phyloP scores from a whole-genome alignment of 1,139 yeast species.

The Candida sojae region DNA sequence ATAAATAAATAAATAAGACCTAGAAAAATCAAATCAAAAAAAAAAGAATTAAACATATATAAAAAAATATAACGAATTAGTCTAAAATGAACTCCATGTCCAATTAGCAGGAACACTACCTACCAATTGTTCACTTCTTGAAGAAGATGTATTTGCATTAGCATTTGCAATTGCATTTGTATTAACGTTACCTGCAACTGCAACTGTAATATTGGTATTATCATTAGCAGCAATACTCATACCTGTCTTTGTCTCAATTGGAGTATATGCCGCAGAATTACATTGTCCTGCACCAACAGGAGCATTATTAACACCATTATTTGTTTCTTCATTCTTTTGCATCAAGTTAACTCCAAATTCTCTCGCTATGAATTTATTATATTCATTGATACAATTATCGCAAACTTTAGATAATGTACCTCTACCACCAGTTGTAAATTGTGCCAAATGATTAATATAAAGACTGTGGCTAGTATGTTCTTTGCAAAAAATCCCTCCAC shows the following conservation, averaged over 20 bases:
- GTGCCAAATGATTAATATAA: conserved; percentile 68
- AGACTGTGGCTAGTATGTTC: conserved; percentile 58
- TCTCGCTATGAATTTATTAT: conserved; percentile 50
- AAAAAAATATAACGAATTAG: neutral
- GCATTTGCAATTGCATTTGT: neutral
- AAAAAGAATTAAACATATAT: neutral
- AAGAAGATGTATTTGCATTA: neutral
- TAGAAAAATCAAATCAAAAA: neutral
- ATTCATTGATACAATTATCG: conserved; percentile 69
- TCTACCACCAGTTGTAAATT: conserved; percentile 73
- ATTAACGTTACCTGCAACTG: neutral
- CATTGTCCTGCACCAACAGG: neutral
- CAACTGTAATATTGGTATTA: neutral
- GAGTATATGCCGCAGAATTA: neutral
- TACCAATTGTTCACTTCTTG: conserved; percentile 33
- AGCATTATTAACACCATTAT: neutral
- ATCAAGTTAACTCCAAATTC: conserved; percentile 38
- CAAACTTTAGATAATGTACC: conserved; percentile 82
- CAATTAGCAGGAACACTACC: conserved; percentile 75
- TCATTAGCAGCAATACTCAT: neutral
- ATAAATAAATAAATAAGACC: neutral
- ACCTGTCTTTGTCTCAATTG: neutral
- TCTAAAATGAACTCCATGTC: conserved; percentile 72
- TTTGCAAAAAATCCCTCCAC: conserved; percentile 90
- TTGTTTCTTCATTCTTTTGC: neutral